Evolutionary conservation across 1,284 basidiomycete species (phyloP), one percentile per base, ranked within the genome.

Genomic region (Apiotrichum gracile): DNA sequence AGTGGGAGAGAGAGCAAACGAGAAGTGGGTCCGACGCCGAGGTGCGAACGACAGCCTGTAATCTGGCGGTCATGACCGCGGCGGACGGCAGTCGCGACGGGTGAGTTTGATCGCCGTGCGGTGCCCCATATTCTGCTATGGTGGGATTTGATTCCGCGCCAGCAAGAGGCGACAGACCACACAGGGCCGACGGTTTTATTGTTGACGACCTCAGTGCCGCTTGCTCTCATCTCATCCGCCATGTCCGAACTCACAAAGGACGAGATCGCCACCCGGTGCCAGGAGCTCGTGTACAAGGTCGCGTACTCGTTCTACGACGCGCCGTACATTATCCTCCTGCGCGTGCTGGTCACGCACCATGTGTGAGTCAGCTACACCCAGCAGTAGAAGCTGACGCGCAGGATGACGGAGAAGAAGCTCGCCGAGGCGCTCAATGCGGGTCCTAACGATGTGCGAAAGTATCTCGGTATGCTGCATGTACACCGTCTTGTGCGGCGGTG

Each of bases 241-340:
- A 58, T 58, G 56, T 40, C 52, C 27, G 58, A 61, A 24, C 60
- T 67, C 38, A 63, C 68, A 9, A 55, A 61, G 3, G 67, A 70
- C 47, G 66, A 73, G 52, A 62, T 71, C 43, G 50, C 52, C 14
- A 56, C 59, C 12, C 40, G 61, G 25, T 69, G 67, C 51, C 62
- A 69, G 38, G 63, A 71, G 44, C 85, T 98, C 62, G 88, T 94
- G 57, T 91, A 96, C 74, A 86, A 90, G 77, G 90, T 97, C 67
- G 85, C 86, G 29, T 84, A 94, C 64, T 85, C 88, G 33, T 97
- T 98, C 76, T 98, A 97, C 78, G 91, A 97, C 72, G 82, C 88
- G 55, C 88, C 88, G 66, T 92, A 84, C 72, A 88, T 87, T 61
- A 87, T 97, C 59, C 84, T 97, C 52, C 79, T 97, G 79, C 92